Percentiles rank a stretch among this genome's conserved stretches.
Evolutionary conservation across 164 flowering plant species (phyloP).

Genomic region (Sextonia rubra): DNA sequence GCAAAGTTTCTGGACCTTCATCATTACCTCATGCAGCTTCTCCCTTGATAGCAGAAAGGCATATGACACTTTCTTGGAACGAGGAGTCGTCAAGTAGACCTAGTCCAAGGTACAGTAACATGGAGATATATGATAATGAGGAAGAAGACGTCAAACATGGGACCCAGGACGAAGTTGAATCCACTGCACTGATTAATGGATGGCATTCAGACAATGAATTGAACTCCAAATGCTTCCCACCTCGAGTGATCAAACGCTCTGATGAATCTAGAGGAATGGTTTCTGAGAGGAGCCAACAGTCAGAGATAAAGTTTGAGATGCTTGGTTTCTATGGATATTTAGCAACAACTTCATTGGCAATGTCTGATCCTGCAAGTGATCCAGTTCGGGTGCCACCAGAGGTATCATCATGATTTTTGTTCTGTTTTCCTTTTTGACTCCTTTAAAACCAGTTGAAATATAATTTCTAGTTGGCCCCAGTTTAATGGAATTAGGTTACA

Average conservation of each 20-base stretch:
- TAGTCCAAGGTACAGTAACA: conserved; percentile 27
- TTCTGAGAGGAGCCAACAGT: conserved; percentile 26
- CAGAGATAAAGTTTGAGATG: conserved; percentile 18
- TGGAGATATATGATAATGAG: conserved; percentile 70
- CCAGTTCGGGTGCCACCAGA: conserved; percentile 85
- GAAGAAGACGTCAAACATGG: conserved; percentile 54
- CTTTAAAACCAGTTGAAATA: no score
- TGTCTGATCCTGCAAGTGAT: conserved; percentile 41
- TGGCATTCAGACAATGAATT: conserved; percentile 88
- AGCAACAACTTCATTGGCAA: conserved; percentile 18
- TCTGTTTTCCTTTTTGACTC: no score
- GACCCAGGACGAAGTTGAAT: conserved; percentile 23
- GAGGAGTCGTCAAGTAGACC: conserved; percentile 42
- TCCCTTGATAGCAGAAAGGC: conserved; percentile 27
- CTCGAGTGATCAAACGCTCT: conserved; percentile 44
- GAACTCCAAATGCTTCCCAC: conserved; percentile 51
- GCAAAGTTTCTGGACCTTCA: conserved; percentile 67
- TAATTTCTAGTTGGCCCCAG: no score
- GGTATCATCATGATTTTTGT: no score
- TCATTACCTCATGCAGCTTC: conserved; percentile 37
- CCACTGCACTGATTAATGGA: conserved; percentile 35
- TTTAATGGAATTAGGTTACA: no score
- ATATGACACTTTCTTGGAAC: conserved; percentile 40
- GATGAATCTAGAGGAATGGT: conserved; percentile 22
- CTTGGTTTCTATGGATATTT: conserved; percentile 20